phyloP scores from a whole-genome alignment of 495 filamentous ascomycete species.

The Hyaloscypha bicolor region DNA sequence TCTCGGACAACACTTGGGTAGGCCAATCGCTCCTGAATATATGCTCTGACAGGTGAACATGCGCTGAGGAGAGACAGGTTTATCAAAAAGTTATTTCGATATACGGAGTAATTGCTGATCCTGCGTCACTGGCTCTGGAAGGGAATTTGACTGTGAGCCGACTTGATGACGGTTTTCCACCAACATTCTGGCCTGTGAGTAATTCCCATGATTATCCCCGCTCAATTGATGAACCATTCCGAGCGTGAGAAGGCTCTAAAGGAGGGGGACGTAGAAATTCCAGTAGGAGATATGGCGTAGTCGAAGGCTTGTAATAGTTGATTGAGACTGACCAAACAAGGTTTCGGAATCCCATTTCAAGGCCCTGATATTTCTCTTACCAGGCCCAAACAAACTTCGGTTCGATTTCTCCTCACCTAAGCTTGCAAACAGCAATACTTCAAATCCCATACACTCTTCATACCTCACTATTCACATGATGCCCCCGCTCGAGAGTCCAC shows the following conservation, averaged over 20 bases:
- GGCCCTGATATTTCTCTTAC: slow-evolving; percentile 80
- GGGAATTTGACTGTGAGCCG: slow-evolving; percentile 79
- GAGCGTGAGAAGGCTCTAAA: not conserved
- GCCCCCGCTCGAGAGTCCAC: slow-evolving; percentile 72
- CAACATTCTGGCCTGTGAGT: slow-evolving; percentile 67
- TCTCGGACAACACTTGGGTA: slow-evolving; percentile 84
- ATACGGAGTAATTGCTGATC: slow-evolving; percentile 77
- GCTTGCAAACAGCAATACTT: slow-evolving; percentile 66
- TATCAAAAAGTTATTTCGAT: slow-evolving; percentile 87
- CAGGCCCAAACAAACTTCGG: slow-evolving; percentile 81
- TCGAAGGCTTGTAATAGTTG: not conserved
- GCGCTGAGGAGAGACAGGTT: slow-evolving; percentile 53
- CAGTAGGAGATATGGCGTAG: not conserved
- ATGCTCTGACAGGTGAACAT: not conserved
- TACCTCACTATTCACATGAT: slow-evolving; percentile 84
- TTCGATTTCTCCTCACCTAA: slow-evolving; percentile 87
- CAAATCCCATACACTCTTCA: slow-evolving; percentile 72
- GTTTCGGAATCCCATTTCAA: slow-evolving; percentile 89
- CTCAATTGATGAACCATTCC: not conserved
- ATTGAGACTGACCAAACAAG: not conserved
- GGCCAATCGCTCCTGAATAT: slow-evolving; percentile 4
- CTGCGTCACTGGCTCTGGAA: slow-evolving; percentile 64
- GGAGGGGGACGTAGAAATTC: not conserved
- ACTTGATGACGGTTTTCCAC: slow-evolving; percentile 80
- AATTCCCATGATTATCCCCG: not conserved